Base-by-base conservation (phyloP, 768 basidiomycete genomes). In the Cyclocybe cylindracea region DNA sequence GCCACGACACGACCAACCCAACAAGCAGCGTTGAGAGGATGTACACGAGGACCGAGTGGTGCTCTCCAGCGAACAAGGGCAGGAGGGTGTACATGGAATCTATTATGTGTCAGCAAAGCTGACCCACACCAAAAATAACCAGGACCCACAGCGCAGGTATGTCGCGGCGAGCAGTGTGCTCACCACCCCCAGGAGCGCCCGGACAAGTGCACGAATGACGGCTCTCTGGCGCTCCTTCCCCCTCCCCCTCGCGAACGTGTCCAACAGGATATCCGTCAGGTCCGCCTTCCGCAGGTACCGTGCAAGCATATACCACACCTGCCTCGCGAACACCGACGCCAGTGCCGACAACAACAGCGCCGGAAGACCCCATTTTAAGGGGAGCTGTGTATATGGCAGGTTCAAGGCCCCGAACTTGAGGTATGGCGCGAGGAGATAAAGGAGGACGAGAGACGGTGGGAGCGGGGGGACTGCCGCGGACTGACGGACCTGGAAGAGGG, bases 241-340 rank as follows among this genome's bases (percentile, higher is more conserved):
- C 58, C 71, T 70, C 24, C 78, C 78, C 48, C 77, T 75, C 13
- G 84, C 80, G 62, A 89, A 81, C 1, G 81, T 73, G 56, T 86
- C 79, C 13, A 85, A 59, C 45, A 89, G 62, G 38, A 90, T 72
- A 54, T 89, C 87, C 64, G 88, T 84, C 35, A 85, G 64, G 54
- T 87, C 82, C 32, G 78, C 74, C 64, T 81, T 79, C 58, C 82
- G 80, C 40, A 87, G 72, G 65, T 91, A 88, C 32, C 85, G 77
- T 40, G 84, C 82, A n/a, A 91, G 78, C 75, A 89, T 79, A 69
- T 87, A 89, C 84, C 85, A 87, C 44, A 91, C 69, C 57, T 88
- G 86, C 45, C 86, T 72, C 36, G 83, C 75, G 55, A 87, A 80
- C 32, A 77, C 78, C 6, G 87, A 78, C 10, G 86, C 67, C 34